These are phyloP conservation scores for Leishmania guyanensis DNA, from an alignment of 208 protist genomes.

Conservation along the genomic window DNA sequence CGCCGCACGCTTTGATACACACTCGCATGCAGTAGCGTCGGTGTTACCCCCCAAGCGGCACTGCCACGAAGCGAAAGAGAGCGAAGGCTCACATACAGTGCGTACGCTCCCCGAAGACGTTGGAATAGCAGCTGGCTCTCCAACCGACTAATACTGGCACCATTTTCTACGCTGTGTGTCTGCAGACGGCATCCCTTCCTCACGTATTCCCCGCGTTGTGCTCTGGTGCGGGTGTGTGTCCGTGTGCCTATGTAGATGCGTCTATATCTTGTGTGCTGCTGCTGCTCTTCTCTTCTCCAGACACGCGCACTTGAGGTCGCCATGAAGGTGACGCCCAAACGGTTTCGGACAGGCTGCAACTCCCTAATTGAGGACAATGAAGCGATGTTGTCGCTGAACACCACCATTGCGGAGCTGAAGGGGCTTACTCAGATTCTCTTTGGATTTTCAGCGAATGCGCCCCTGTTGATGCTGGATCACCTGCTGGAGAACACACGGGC, in stretches of 20 bases:
- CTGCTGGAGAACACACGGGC: conserved; percentile 64
- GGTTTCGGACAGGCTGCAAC: conserved; percentile 73
- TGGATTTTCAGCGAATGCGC: conserved; percentile 69
- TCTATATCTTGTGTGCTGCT: too few relatives aligned
- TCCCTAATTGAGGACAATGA: conserved; percentile 61
- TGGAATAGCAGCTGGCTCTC: background rate
- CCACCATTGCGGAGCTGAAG: conserved; percentile 81
- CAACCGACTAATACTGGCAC: background rate
- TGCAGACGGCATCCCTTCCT: background rate
- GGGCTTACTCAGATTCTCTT: conserved; percentile 84
- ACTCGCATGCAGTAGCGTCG: background rate
- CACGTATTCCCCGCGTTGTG: background rate
- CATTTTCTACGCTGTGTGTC: background rate
- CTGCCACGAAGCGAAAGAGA: background rate
- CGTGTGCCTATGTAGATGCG: background rate
- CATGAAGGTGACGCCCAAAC: conserved; percentile 73
- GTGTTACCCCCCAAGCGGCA: background rate
- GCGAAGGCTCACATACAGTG: background rate
- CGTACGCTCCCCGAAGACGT: background rate
- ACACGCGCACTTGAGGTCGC: background rate
- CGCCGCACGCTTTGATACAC: background rate
- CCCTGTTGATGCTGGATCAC: conserved; percentile 54
- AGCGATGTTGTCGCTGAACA: conserved; percentile 61
- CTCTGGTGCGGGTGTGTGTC: background rate
- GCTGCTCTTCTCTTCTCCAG: background rate